Evolutionary conservation across 2,329 filamentous ascomycete genomes (phyloP).

Genomic region (Penicillium glabrum): DNA sequence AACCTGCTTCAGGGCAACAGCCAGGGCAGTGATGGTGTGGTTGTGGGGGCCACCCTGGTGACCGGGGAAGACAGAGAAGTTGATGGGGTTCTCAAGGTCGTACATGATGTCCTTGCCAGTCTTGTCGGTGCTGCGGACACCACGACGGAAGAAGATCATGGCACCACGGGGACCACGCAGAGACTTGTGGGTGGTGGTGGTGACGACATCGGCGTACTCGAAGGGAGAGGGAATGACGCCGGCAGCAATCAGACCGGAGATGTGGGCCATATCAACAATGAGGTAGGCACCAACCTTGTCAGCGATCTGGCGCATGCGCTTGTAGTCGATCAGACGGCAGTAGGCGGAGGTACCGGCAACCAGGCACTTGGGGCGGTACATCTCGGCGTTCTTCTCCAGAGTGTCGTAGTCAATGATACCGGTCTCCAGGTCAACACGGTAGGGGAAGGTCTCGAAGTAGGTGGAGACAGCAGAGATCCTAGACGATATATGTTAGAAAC

Average conservation of each 20-base stretch:
- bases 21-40: conserved; percentile 94
- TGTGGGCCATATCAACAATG: conserved; percentile 94
- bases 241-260: conserved; percentile 89
- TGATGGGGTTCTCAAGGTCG: conserved; percentile 90
- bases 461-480: conserved; percentile 97
- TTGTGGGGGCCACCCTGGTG: conserved; percentile 98
- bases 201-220: conserved; percentile 87
- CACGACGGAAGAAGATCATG: conserved; percentile 98
- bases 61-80: conserved; percentile 93
- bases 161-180: conserved; percentile 91
- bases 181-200: conserved; percentile 97
- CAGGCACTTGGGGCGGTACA: conserved; percentile 95
- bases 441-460: conserved; percentile 97
- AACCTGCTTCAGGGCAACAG: conserved; percentile 92
- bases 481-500: not conserved
- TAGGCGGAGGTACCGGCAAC: conserved; percentile 95
- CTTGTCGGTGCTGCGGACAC: conserved; percentile 82
- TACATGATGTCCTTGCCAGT: conserved; percentile 83
- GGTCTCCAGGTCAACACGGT: conserved; percentile 84
- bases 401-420: conserved; percentile 94
- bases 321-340: conserved; percentile 93
- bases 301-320: conserved; percentile 83
- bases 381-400: conserved; percentile 78
- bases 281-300: conserved; percentile 92
- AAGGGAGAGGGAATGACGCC: conserved; percentile 91